Conservation (phyloP, 2,329 filamentous ascomycete species). For the Colletotrichum neosansevieriae region DNA sequence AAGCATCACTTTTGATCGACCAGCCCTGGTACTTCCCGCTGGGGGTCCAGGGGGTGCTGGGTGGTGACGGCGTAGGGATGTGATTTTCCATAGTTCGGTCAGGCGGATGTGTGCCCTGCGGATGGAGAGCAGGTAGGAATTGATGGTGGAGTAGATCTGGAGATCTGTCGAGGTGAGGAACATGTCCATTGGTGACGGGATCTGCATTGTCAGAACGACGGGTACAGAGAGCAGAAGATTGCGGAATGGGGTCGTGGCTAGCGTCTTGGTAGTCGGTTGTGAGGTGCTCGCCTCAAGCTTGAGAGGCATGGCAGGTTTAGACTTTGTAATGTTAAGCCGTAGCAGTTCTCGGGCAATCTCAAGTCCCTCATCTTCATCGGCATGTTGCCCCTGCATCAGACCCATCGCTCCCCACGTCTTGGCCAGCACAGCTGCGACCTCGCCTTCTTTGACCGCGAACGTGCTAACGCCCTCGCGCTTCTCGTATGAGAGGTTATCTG, state of each 20-base stretch:
- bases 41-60: constrained; percentile 77
- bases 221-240: constrained; percentile 86
- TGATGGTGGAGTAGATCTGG: constrained; percentile 84
- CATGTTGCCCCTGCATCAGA: constrained; percentile 75
- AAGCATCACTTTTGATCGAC: constrained; percentile 69
- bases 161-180: constrained; percentile 84
- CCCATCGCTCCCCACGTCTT: constrained; percentile 85
- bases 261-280: constrained; percentile 46
- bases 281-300: constrained; percentile 51
- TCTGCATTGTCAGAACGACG: constrained; percentile 76
- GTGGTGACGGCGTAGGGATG: constrained; percentile 80
- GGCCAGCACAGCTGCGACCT: constrained; percentile 81
- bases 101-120: constrained; percentile 87
- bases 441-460: constrained; percentile 84
- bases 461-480: constrained; percentile 70
- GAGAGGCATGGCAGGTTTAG: constrained; percentile 53
- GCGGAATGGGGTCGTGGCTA: constrained; percentile 73
- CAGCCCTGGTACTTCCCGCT: constrained; percentile 70
- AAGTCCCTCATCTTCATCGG: constrained; percentile 84
- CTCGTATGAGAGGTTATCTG: constrained; percentile 69
- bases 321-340: constrained; percentile 72
- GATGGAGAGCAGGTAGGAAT: constrained; percentile 87
- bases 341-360: constrained; percentile 86
- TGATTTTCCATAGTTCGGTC: constrained; percentile 88
- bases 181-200: constrained; percentile 85